phyloP scores from a whole-genome alignment of 208 protist genomes.

The Crithidia sp. region DNA sequence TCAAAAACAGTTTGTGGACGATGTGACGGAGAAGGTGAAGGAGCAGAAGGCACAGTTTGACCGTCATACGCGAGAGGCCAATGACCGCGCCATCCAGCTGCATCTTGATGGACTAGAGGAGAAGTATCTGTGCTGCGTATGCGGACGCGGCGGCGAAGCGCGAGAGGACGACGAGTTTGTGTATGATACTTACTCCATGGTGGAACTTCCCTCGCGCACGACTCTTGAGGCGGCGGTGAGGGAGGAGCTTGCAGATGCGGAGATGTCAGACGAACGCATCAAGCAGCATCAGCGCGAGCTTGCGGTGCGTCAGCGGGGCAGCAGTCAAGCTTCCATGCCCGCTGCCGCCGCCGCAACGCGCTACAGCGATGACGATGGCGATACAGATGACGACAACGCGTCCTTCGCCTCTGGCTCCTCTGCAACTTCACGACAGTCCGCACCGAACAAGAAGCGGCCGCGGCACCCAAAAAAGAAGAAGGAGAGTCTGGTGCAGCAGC shows the following conservation, averaged over 20 bases:
- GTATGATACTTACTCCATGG: conserved; percentile 65
- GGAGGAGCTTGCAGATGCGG: conserved; percentile 23
- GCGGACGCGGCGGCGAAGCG: conserved; percentile 64
- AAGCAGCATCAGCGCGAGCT: conserved; percentile 28
- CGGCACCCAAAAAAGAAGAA: not conserved
- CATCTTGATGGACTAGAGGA: conserved; percentile 81
- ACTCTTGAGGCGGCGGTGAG: conserved; percentile 40
- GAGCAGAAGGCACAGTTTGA: conserved; percentile 58
- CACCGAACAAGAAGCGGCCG: not conserved
- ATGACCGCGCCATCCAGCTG: conserved; percentile 69
- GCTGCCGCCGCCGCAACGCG: not conserved
- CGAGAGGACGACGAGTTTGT: conserved; percentile 63
- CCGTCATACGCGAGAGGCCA: conserved; percentile 51
- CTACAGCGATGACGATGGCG: conserved; percentile 16
- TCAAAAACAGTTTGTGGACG: conserved; percentile 86
- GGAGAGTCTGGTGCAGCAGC: conserved; percentile 1
- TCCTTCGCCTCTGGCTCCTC: conserved; percentile 12
- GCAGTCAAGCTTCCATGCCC: not conserved
- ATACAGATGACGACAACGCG: conserved; percentile 6
- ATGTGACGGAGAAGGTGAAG: conserved; percentile 66
- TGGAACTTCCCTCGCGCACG: conserved; percentile 51
- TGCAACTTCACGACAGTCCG: not conserved
- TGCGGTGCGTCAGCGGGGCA: conserved; percentile 5
- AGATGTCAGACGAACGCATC: conserved; percentile 28
- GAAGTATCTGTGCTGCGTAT: conserved; percentile 86